Evolutionary conservation across 208 protist genomes (phyloP), one percentile per base, ranked within the genome.

Genomic region (Leptomonas seymouri): DNA sequence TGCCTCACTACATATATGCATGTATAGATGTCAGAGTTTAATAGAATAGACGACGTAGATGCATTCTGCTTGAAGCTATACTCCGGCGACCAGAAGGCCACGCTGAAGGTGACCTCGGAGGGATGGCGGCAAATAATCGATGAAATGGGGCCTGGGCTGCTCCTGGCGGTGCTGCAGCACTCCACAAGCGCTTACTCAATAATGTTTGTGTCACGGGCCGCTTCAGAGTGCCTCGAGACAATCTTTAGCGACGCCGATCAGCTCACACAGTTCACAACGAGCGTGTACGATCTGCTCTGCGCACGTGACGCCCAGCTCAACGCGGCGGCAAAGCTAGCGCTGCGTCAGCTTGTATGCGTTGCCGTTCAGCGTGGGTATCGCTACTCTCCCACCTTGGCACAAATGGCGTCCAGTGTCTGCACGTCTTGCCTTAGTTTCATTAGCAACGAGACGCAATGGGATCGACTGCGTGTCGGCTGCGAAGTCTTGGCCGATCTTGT

Each of bases 171-270:
- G 21, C 65, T 78, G 65, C 71, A 70, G 62, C 46, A 76, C 53
- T 89, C 80, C 15, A 59, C 45, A 9, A 82, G 80, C 45, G 71
- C 46, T 11, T 77, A 84, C 51, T 81, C 80, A 2, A 82, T 89
- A n/a, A 82, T 86, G 31, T 89, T 89, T 67, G 80, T 85, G 20
- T 84, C 80, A 16, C 76, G 79, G 16, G 75, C 72, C 12, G 46
- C 82, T 8, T 66, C 65, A 15, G 74, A 89, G 59, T 76, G 82
- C 36, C 55, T 86, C 25, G 74, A 84, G 51, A 72, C 67, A 0
- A 49, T 80, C 16, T 75, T 84, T 65, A 23, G 28, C 18, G 51
- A 66, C 23, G 64, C 57, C 1, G 70, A 74, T 2, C 63, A 76
- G 23, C 70, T 74, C 28, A 71, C 76, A 23, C 64, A 65, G 41